A percentile compares a stretch with the other conserved stretches of the same genome.
Conservation (phyloP, 768 basidiomycete species). For the Naganishia antarctica region DNA sequence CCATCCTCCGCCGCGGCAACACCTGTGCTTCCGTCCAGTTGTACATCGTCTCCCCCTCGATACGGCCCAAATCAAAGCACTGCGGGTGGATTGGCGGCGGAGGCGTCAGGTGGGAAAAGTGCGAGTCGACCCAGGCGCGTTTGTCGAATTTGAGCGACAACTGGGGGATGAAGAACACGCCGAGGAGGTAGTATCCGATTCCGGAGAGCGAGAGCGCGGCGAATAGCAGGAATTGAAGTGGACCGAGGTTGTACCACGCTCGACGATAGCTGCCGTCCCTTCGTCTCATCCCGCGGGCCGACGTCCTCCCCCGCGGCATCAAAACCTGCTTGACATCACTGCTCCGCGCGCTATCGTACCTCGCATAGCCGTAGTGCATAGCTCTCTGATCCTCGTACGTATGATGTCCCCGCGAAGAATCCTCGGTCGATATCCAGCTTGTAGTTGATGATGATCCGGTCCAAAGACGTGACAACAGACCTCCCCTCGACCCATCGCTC, state of each 20-base stretch:
- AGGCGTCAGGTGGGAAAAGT: conserved; percentile 5
- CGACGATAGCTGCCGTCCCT: background rate
- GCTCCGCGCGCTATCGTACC: background rate
- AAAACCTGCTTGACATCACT: background rate
- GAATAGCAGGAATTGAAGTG: background rate
- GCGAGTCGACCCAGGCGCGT: conserved; percentile 2
- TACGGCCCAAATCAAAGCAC: conserved; percentile 39
- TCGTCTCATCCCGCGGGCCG: background rate
- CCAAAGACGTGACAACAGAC: background rate
- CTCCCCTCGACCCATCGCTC: background rate
- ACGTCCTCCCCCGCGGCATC: background rate
- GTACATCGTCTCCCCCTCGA: conserved; percentile 39
- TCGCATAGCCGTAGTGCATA: conserved; percentile 3
- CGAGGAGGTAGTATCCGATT: conserved; percentile 1
- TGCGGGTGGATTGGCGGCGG: conserved; percentile 17
- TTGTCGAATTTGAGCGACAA: conserved; percentile 14
- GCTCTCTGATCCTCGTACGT: conserved; percentile 14
- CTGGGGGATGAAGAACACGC: conserved; percentile 3
- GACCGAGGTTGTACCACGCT: background rate
- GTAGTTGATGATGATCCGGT: no score
- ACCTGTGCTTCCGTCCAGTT: conserved; percentile 35
- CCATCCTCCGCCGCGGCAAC: conserved; percentile 61
- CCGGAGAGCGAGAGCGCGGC: background rate
- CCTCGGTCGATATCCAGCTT: background rate
- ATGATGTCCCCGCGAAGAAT: background rate